These are phyloP conservation scores for Histomonas meleagridis DNA, from an alignment of 208 protist species.

Conservation along the genomic window DNA sequence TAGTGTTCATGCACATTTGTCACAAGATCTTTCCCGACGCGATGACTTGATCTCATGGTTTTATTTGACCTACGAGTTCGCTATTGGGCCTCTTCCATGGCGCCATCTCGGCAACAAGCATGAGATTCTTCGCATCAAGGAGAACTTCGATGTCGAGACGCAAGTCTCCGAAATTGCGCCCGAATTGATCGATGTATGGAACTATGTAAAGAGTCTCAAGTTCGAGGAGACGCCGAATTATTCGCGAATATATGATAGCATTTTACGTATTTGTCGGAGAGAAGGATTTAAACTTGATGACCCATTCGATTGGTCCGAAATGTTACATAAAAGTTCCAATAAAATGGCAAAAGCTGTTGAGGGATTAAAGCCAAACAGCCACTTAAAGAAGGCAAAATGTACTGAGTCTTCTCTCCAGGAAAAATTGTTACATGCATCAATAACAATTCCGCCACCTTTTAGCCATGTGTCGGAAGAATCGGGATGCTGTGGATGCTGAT, in stretches of 20 bases:
- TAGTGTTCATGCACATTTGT: background rate
- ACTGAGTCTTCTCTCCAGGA: background rate
- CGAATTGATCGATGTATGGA: background rate
- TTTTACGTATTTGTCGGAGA: background rate
- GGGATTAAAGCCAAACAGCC: background rate
- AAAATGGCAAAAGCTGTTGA: background rate
- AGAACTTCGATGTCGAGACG: background rate
- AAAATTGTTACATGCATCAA: background rate
- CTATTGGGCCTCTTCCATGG: background rate
- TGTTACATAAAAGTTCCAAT: background rate
- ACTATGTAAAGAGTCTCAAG: background rate
- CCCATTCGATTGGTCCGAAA: background rate
- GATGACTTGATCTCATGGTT: conserved; percentile 17
- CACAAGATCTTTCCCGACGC: background rate
- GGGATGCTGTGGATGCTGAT: background rate
- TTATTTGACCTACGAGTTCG: background rate
- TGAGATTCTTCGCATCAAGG: background rate
- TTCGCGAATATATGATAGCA: background rate
- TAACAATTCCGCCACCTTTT: background rate
- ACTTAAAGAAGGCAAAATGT: background rate
- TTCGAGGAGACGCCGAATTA: background rate
- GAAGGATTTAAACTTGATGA: background rate
- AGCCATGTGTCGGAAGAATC: background rate
- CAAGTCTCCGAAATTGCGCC: background rate
- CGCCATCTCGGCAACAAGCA: background rate